Evolutionary conservation across 1,284 basidiomycete species (phyloP), one percentile per base, ranked within the genome.

Genomic region (Golubevia sp.): DNA sequence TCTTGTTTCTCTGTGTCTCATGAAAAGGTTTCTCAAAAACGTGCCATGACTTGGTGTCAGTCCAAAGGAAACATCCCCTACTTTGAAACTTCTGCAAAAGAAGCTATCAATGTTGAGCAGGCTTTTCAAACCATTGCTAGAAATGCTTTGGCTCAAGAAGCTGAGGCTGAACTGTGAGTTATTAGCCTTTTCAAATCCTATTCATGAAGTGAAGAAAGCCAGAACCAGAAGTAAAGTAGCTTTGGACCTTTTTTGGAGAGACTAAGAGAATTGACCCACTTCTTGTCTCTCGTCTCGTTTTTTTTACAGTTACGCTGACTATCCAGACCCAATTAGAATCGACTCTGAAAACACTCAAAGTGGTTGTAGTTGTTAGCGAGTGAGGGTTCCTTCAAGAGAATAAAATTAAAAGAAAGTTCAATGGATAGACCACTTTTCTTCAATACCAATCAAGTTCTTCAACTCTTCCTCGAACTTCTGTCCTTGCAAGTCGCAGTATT

Each of bases 1-100:
- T n/a, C 55, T 49, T n/a, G 24, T 7, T 11, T 27, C 18, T 8
- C 54, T 55, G n/a, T 23, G 6, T 7, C 54, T 18, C 20, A 18
- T 7, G 7, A 7, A 20, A 55, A 95, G 93, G 94, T 98, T 25
- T 94, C 94, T 7, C 97, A 99, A 90, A 99, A 99, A 85, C 92
- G 97, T 58, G 97, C 97, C 23, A 98, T 99, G 94, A 93, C 94
- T 7, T 99, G 97, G 97, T 99, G 97, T 85, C 95, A 99, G 84
- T 92, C 93, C 69, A 99, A 99, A 87, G 97, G 97, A 79, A 98
- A 98, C 86, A 98, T 99, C 74, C 97, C 97, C 15, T 99, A 99
- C 77, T 99, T 99, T 85, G 97, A 99, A 87, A 99, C 97, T 0
- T 98, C 96, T 8, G 97, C 97, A 51, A 99, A 99, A 87, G 97